Base-by-base conservation (phyloP, 1,284 basidiomycete species). In the Testicularia cyperi region DNA sequence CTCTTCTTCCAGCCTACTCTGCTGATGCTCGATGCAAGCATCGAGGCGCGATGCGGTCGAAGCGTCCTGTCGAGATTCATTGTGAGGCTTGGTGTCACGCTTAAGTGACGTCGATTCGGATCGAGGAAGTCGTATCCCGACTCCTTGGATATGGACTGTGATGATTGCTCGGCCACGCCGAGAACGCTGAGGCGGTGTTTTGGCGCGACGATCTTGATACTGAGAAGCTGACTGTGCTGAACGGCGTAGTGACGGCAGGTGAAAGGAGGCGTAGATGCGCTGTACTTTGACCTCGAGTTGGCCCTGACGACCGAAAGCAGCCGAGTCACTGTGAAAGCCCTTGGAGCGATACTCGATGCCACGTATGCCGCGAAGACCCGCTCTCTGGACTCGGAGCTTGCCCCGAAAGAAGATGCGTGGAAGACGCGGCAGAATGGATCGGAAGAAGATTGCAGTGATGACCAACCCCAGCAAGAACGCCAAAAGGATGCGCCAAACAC, bases 341-440 rank as follows among this genome's bases (percentile, higher is more conserved):
- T 57, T 64, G 29, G 58, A 61, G 18, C 60, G 54, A 29, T 65
- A 72, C 37, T 70, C 67, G 43, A 72, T 46, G 33, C 68, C 67
- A 7, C 65, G 61, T 16, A 72, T 49, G 26, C 69, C 69, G 31
- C 67, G 56, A 24, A 70, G 9, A 10, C 69, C 69, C 4, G 44
- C 53, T 28, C 69, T 34, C 15, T 38, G 41, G 29, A 72, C 46
- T 3, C 69, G 61, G 1, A 72, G 44, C 25, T 58, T 52, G 19
- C 69, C 67, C 9, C 69, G 60, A 22, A 70, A 52, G 38, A 72
- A 37, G 27, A 70, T 27, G 6, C 54, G 54, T 6, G 69, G 69
- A 5, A 72, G 44, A 25, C 67, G 64, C 3, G 69, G 69, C 14
- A 72, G 28, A 12, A 68, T 29, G 2, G 65, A 63, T 29, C 66